A percentile compares a stretch with the other conserved stretches of the same genome.
Evolutionary conservation across 495 filamentous ascomycete genomes (phyloP).

Genomic region (Aspergillus carlsbadensis): DNA sequence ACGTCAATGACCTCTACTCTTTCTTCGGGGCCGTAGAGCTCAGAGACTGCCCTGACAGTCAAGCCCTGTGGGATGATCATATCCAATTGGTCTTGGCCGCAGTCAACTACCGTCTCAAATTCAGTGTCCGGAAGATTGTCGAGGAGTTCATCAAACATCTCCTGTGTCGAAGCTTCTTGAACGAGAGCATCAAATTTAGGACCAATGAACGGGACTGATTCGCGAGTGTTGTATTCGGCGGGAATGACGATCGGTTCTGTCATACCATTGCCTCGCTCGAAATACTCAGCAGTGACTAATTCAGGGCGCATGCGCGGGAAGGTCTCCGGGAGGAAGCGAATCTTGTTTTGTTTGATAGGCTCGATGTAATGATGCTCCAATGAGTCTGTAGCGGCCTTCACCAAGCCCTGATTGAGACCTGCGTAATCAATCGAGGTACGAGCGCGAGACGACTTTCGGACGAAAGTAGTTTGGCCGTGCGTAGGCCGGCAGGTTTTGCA

Average conservation of each 20-base stretch:
- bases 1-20: constrained; percentile 74
- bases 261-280: constrained; percentile 67
- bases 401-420: constrained; percentile 69
- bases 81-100: constrained; percentile 66
- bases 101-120: constrained; percentile 51
- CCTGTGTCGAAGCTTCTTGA: constrained; percentile 37
- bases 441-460: constrained; percentile 61
- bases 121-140: constrained; percentile 36
- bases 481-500: constrained; percentile 58
- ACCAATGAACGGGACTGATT: constrained; percentile 27
- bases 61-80: constrained; percentile 72
- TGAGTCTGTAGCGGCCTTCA: constrained; percentile 68
- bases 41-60: constrained; percentile 64
- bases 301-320: constrained; percentile 71
- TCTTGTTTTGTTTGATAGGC: constrained; percentile 66
- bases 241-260: constrained; percentile 71
- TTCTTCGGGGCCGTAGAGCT: constrained; percentile 65
- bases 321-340: constrained; percentile 59
- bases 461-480: constrained; percentile 65
- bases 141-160: constrained; percentile 49
- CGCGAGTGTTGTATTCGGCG: constrained; percentile 61
- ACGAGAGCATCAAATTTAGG: constrained; percentile 34
- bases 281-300: constrained; percentile 62
- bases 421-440: constrained; percentile 75
- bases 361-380: constrained; percentile 72